Base-by-base conservation (phyloP, 2,329 filamentous ascomycete species). In the Ceratocystis papillata region DNA sequence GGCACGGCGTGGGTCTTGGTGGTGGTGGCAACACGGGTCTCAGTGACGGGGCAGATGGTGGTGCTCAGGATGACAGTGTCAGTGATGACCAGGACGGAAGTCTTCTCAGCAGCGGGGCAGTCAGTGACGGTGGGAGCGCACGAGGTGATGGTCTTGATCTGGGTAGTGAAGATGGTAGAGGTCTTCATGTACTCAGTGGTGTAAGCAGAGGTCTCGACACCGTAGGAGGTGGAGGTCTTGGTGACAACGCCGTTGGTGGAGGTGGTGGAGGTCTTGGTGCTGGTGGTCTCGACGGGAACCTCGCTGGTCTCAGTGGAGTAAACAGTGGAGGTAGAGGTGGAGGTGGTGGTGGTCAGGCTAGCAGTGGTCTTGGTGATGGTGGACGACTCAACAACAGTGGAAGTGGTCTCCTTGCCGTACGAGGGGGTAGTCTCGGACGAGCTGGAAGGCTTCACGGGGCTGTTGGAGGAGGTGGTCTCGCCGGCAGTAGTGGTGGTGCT, bases 1-100 rank as follows among this genome's bases (percentile, higher is more conserved):
- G 70, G 70, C 67, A 70, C 72, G 68, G 70, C 71, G 70, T 74
- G 68, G 41, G 73, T 68, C 48, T 72, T 73, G 48, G 76, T 77
- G 67, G 76, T 71, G 28, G 78, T 67, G 28, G 55, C 55, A 33
- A 59, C 79, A 70, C 77, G 72, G 53, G 80, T 83, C 76, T 79
- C 79, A n/a, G 81, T 83, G 68, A 83, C 80, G 25, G 81, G 83
- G 79, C 82, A 85, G 72, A 85, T 73, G 50, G 83, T 86, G 69
- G 84, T 86, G 63, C 80, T 81, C 62, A 84, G 71, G 60, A 83
- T 75, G 67, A 87, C 72, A 5, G 80, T 83, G 67, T 81, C 77
- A 2, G 81, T 83, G 65, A 81, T 75, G 37, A 83, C 72, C 0
- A 75, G 77, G 59, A 79, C 77, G 12, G 77, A 79, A 65, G 74